Evolutionary conservation across 805 yeast genomes (phyloP), one percentile per base, ranked within the genome.

Genomic region (Candida dendrica): DNA sequence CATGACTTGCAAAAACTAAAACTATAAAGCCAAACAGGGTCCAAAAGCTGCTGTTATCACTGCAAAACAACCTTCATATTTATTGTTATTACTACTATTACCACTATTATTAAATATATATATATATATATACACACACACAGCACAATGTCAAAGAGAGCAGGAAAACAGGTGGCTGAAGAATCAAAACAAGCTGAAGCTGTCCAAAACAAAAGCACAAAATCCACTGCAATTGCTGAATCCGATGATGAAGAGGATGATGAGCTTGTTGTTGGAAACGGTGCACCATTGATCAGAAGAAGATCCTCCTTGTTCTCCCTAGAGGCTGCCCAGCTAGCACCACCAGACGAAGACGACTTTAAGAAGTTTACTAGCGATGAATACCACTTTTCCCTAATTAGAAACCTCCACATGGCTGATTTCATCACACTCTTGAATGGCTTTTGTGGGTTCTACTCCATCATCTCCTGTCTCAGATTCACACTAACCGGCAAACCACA

Each of bases 351-450:
- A 44, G 71, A 71, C 15, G 95, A 91, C 60, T 81, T 87, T 55
- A 71, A 75, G 46, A 86, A 82, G 37, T 89, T 90, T 59, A 81
- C 89, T 42, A 75, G 80, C 32, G 98, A 91, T 63, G 74, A 74
- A 38, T 74, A 95, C 57, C 97, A 91, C 60, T 82, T 91, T 49
- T 81, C 90, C 43, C 77, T 93, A 76, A 67, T 93, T 43, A 71
- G 95, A 58, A 83, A 84, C 55, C 74, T 93, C 49, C 98, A 93
- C 62, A 71, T 91, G 79, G 98, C 98, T 6, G 98, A 93, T 63
- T 88, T 82, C 67, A 93, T 93, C 61, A 93, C 98, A 3, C 75
- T 90, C 69, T 70, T 93, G 61, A 93, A 93, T 63, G 96, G 97
- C 20, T 88, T 87, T 59, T 81, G 90, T 38, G 98, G 98, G 0